A percentile compares a stretch with the other conserved stretches of the same genome.
These are phyloP conservation scores for Rhodamnia rubescens DNA, from an alignment of 345 rosid genomes.

Conservation along the genomic window DNA sequence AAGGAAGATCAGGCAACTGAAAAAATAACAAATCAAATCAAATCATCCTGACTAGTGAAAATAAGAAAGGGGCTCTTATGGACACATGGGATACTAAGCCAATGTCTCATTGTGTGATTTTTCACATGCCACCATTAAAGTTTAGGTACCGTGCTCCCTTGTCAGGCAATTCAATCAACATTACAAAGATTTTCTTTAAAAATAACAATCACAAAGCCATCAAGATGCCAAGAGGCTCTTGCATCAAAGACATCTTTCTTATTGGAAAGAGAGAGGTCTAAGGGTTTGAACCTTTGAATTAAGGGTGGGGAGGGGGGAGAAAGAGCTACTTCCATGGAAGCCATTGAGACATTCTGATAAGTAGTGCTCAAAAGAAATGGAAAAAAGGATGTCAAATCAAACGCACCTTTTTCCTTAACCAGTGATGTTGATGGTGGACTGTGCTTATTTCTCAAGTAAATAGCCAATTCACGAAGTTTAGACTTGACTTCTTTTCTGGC, in stretches of 20 bases:
- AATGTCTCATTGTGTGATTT: background rate
- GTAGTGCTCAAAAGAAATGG: background rate
- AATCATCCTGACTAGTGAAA: background rate
- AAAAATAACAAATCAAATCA: background rate
- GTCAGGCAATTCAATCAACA: background rate
- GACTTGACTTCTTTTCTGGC: conserved; percentile 53
- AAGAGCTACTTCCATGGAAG: background rate
- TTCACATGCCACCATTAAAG: background rate
- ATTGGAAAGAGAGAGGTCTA: background rate
- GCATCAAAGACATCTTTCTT: background rate
- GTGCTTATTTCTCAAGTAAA: conserved; percentile 29
- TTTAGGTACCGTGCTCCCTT: background rate
- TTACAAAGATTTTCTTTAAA: background rate
- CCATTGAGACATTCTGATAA: background rate
- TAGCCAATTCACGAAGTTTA: conserved; percentile 44
- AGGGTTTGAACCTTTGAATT: background rate
- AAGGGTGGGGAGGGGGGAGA: background rate
- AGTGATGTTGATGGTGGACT: background rate
- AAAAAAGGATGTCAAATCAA: background rate
- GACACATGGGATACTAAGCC: background rate
- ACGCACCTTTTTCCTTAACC: conserved; percentile 2
- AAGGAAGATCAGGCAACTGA: conserved; percentile 4
- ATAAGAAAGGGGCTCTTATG: background rate
- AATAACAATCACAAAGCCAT: background rate
- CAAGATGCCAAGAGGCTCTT: background rate